These are phyloP conservation scores for Batkoa obscura DNA, from an alignment of 371 early-diverging fungal genomes.

Conservation along the genomic window DNA sequence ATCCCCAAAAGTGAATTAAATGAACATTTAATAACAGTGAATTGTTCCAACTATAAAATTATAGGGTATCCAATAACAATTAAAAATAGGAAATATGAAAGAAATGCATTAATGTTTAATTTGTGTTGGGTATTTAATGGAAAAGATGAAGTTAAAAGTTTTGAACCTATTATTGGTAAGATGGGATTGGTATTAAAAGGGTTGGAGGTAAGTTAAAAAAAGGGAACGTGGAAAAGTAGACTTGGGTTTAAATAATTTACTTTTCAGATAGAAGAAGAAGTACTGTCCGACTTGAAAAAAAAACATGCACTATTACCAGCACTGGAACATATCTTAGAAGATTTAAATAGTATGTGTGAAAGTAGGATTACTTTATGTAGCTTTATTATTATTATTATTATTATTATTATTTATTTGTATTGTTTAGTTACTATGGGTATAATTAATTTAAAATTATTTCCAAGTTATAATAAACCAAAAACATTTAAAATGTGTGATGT, in stretches of 20 bases:
- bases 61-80: slow-evolving; percentile 61
- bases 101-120: slow-evolving; percentile 77
- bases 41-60: slow-evolving; percentile 28
- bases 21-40: slow-evolving; percentile 50
- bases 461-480: slow-evolving; percentile 52
- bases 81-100: slow-evolving; percentile 43
- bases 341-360: slow-evolving; percentile 67
- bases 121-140: slow-evolving; percentile 76
- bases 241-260: neutral
- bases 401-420: too few species aligned
- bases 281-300: slow-evolving; percentile 19
- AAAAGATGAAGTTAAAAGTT: slow-evolving; percentile 43
- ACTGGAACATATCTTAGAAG: slow-evolving; percentile 69
- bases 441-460: slow-evolving; percentile 71
- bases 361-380: slow-evolving; percentile 72
- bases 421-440: slow-evolving; percentile 30
- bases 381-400: too few species aligned
- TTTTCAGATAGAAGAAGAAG: slow-evolving; percentile 44
- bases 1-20: slow-evolving; percentile 69
- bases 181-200: slow-evolving; percentile 53
- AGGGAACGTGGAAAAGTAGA: too few species aligned
- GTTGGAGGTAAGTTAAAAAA: slow-evolving; percentile 31
- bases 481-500: slow-evolving; percentile 63
- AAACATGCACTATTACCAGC: slow-evolving; percentile 39
- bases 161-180: slow-evolving; percentile 63